phyloP scores from a whole-genome alignment of 441 rosid genomes.

The Croton laevigatus region DNA sequence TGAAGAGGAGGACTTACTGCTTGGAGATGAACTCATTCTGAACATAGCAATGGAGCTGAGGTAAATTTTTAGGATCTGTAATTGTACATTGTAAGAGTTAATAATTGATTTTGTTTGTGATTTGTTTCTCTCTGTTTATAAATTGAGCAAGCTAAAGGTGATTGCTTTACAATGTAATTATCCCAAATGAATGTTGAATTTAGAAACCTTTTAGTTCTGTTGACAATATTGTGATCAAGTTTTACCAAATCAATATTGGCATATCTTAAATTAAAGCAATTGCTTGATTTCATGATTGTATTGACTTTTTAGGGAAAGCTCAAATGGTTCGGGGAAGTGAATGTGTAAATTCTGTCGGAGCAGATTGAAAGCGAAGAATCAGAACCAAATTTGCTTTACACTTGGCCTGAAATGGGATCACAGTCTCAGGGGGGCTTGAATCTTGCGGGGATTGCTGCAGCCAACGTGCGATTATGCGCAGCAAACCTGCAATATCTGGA shows the following conservation, averaged over 20 bases:
- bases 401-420: conserved; percentile 23
- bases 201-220: not conserved
- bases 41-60: conserved; percentile 28
- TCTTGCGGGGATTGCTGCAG: conserved; percentile 18
- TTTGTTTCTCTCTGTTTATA: not conserved
- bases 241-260: not conserved
- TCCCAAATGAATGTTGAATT: not conserved
- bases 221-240: not conserved
- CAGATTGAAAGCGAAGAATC: conserved; percentile 7
- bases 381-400: conserved; percentile 34
- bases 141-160: not conserved
- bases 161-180: not conserved
- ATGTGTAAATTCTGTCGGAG: conserved; percentile 19
- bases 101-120: not conserved
- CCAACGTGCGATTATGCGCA: conserved; percentile 12
- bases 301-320: conserved; percentile 32
- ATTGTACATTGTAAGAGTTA: not conserved
- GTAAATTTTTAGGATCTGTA: conserved; percentile 26
- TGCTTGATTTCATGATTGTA: conserved; percentile 3
- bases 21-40: conserved; percentile 97
- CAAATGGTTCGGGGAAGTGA: conserved; percentile 20
- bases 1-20: conserved; percentile 82
- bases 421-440: conserved; percentile 32
- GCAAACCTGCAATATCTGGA: conserved; percentile 17
- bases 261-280: not conserved